Base-by-base conservation (phyloP, 2,329 filamentous ascomycete genomes). In the Colletotrichum sp. region DNA sequence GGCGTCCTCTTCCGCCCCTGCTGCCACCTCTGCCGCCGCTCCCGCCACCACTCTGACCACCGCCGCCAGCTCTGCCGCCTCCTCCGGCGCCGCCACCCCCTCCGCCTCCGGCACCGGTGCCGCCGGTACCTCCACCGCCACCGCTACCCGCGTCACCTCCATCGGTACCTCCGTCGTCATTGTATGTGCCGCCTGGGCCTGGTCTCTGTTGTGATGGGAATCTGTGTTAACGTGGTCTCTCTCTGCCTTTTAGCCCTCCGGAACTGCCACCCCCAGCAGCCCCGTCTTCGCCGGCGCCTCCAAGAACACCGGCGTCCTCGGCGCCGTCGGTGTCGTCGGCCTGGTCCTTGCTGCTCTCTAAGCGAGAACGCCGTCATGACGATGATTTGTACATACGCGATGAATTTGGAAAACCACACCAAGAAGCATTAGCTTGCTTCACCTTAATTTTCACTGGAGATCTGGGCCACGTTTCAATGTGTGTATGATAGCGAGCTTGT, bases 121-220 rank as follows among this genome's bases (percentile, higher is more conserved):
- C 60, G 57, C 70, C 26, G 63, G 63, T 18, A 39, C 63, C 15
- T 73, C 71, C 39, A 18, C 70, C 30, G 62, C 49, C 49, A 66
- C 49, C n/a, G 72, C n/a, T 15, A 71, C 67, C 67, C 67, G 67
- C 49, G 26, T 36, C 72, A 71, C 62, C 24, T 66, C 72, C 52
- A 71, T 71, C 62, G 72, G 72, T n/a, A 71, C 72, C 34, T 66
- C 68, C 49, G 65, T 75, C 52, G 60, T 66, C 59, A 71, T 71
- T 62, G 72, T 66, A 75, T 71, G 72, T 71, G 60, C 24, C 68
- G 72, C 52, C 68, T 71, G 72, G 72, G 62, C 52, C 24, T 75
- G 68, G 72, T 75, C 60, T 71, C 52, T 71, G 68, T 2, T 70
- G 57, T 74, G 32, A 44, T 28, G 44, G 16, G 21, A 63, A 68